Evolutionary conservation across 2,329 filamentous ascomycete species (phyloP).

Genomic region (Fusarium oxysporum): DNA sequence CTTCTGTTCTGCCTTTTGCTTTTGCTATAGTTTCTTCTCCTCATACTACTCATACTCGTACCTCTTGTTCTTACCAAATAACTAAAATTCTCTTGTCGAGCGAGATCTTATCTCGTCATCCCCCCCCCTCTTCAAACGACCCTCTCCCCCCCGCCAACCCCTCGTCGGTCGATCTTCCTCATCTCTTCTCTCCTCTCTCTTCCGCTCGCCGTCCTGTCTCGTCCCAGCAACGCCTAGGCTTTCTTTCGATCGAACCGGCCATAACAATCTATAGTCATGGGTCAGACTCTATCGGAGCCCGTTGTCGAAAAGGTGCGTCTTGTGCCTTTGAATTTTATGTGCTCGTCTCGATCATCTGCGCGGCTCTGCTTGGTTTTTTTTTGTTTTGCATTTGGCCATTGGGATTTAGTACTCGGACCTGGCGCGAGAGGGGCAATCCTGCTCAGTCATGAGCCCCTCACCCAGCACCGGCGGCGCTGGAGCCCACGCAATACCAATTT

Average conservation of each 20-base stretch:
- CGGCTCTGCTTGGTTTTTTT: constrained; percentile 1
- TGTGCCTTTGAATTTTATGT: constrained; percentile 20
- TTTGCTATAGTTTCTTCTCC: constrained; percentile 14
- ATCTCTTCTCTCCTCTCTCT: constrained; percentile 29
- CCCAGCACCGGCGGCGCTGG: constrained; percentile 22
- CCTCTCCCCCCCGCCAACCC: constrained; percentile 30
- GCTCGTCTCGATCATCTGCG: constrained; percentile 4
- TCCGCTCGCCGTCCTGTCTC: constrained; percentile 25
- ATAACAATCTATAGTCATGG: constrained; percentile 70
- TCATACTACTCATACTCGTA: constrained; percentile 10
- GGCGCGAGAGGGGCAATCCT: constrained; percentile 38
- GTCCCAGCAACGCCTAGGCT: constrained; percentile 41
- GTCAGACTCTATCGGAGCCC: constrained; percentile 98
- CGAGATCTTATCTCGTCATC: constrained; percentile 31
- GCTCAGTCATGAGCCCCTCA: constrained; percentile 43
- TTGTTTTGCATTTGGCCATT: constrained; percentile 21
- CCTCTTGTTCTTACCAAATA: constrained; percentile 3
- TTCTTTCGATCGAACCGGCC: constrained; percentile 43
- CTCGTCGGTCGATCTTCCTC: constrained; percentile 37
- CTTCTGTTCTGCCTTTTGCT: constrained; percentile 14
- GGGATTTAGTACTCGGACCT: constrained; percentile 16
- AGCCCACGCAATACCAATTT: constrained; percentile 6
- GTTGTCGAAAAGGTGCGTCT: constrained; percentile 92
- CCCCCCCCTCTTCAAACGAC: constrained; percentile 17
- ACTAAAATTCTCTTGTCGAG: constrained; percentile 17